Base-by-base conservation (phyloP, 2,329 filamentous ascomycete species). In the Alternaria rosae region DNA sequence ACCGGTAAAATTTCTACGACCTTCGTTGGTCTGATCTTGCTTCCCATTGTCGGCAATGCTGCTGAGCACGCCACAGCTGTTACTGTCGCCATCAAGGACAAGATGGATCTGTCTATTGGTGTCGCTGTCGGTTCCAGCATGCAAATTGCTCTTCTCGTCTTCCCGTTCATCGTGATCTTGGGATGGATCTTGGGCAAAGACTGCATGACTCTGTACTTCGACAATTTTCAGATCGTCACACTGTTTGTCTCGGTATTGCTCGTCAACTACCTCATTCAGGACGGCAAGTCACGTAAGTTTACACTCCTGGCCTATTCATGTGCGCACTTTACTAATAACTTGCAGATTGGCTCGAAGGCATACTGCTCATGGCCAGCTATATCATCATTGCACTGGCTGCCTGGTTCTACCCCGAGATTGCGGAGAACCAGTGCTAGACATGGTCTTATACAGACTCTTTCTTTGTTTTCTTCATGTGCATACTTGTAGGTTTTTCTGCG, bases 141-240 rank as follows among this genome's bases (percentile, higher is more conserved):
- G 83, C 88, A 90, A 73, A 89, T 90, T 69, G 87, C 88, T 0
- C 79, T 90, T 21, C 79, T 90, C 28, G 86, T 90, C 30, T 79
- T 89, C 56, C 88, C 88, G 2, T 74, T 90, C 43, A 82, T 86
- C 68, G 84, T 89, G 21, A 82, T 89, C 42, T 82, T 90, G 54
- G 87, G 86, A 56, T 90, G 88, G 88, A 84, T 85, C 59, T 82
- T 86, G 54, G 85, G 85, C 55, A 82, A 86, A 17, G 81, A 86
- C 52, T 80, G 84, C 38, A 89, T 91, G 92, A 92, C 89, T 20
- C 85, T 97, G 6, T 90, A 90, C 77, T 95, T 97, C 76, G 92
- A 96, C 74, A 89, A 89, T 1, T 97, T 97, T 83, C 92, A 97
- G 81, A 89, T 97, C 13, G 91, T 85, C 3, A 80, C 87, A 1